Conservation (phyloP, 805 yeast genomes). For the Grigorovia transvaalensis region DNA sequence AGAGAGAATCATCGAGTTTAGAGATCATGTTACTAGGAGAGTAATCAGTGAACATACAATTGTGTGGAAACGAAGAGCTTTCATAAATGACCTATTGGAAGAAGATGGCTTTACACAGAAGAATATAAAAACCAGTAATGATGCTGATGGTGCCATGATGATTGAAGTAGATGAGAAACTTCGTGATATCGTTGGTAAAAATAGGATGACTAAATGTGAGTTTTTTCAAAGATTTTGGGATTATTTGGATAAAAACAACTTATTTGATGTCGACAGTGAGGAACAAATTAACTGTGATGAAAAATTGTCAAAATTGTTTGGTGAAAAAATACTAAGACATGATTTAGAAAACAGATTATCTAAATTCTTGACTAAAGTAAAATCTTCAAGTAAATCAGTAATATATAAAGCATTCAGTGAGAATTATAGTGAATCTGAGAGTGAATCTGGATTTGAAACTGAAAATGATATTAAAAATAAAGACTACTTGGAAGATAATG, state of each 20-base stretch:
- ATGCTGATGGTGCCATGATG: neutral
- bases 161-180: neutral
- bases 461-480: neutral
- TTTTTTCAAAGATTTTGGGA: neutral
- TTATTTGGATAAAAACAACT: neutral
- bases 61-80: conserved; percentile 1
- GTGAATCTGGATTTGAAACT: neutral
- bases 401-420: neutral
- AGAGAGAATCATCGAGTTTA: neutral
- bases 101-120: neutral
- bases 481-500: neutral
- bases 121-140: neutral
- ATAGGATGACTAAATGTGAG: neutral
- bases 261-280: neutral
- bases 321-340: neutral
- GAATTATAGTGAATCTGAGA: neutral
- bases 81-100: neutral
- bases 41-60: conserved; percentile 10
- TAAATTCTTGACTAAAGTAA: neutral
- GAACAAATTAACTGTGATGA: conserved; percentile 1
- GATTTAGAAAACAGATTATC: neutral
- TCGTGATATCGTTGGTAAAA: neutral
- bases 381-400: neutral
- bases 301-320: neutral
- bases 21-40: neutral